Conservation (phyloP, 805 yeast species). For the Teunomyces aglyptinius region DNA sequence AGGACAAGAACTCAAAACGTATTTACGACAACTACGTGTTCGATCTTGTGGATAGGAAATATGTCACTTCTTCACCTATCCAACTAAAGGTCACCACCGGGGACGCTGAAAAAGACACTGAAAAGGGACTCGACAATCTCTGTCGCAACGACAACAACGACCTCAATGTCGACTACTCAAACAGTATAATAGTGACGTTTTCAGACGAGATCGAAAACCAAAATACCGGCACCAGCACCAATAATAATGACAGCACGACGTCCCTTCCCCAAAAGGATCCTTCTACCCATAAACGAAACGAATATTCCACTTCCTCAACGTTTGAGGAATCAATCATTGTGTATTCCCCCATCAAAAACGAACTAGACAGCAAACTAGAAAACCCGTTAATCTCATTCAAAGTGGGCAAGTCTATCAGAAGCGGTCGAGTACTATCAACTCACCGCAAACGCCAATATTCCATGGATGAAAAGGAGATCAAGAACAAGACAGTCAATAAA, state of each 20-base stretch:
- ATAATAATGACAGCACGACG: not conserved
- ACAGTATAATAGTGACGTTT: slow-evolving; percentile 34
- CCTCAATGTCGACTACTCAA: slow-evolving; percentile 30
- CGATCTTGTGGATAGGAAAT: slow-evolving; percentile 43
- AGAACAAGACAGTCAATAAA: slow-evolving; percentile 8
- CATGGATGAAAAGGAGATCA: not conserved
- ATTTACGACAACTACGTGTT: slow-evolving; percentile 38
- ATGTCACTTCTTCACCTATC: slow-evolving; percentile 23
- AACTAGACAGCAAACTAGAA: slow-evolving; percentile 8
- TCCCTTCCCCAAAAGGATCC: not conserved
- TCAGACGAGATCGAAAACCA: slow-evolving; percentile 14
- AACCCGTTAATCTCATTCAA: slow-evolving; percentile 38
- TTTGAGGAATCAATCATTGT: slow-evolving; percentile 23
- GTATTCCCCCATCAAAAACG: slow-evolving; percentile 29
- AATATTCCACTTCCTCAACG: not conserved
- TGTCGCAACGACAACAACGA: slow-evolving; percentile 15
- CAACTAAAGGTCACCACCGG: slow-evolving; percentile 15
- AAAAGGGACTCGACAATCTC: slow-evolving; percentile 12
- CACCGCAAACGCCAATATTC: slow-evolving; percentile 20
- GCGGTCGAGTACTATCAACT: slow-evolving; percentile 30
- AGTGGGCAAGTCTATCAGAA: slow-evolving; percentile 31
- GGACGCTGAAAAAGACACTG: slow-evolving; percentile 11
- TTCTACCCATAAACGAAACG: not conserved
- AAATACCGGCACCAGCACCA: slow-evolving; percentile 3
- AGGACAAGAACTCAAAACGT: slow-evolving; percentile 31